Percentiles rank a stretch among this genome's conserved stretches.
Conservation (phyloP, 768 basidiomycete genomes). For the Hortiboletus flavorubellus region DNA sequence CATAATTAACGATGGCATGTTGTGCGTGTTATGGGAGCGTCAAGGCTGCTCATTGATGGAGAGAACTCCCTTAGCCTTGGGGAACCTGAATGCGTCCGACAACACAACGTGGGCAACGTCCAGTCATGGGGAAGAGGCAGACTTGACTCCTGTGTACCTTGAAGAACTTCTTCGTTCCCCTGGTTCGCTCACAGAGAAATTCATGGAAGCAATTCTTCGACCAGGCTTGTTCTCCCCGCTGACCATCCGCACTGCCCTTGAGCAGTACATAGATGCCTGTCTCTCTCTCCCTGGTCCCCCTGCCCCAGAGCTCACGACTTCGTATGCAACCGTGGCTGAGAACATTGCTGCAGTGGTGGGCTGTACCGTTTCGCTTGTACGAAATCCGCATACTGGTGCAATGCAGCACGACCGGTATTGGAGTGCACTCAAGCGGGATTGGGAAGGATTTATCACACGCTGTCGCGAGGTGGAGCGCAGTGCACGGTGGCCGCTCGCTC, state of each 20-base stretch:
- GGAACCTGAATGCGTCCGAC: conserved; percentile 29
- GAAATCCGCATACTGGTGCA: conserved; percentile 76
- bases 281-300: conserved; percentile 59
- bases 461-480: conserved; percentile 88
- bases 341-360: conserved; percentile 85
- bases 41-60: conserved; percentile 75
- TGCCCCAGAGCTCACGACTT: conserved; percentile 54
- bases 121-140: conserved; percentile 64
- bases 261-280: conserved; percentile 74
- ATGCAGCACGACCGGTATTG: conserved; percentile 76
- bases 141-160: conserved; percentile 81
- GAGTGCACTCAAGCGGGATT: conserved; percentile 84
- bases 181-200: conserved; percentile 73
- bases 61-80: conserved; percentile 45
- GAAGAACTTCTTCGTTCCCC: conserved; percentile 75
- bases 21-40: conserved; percentile 78
- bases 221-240: conserved; percentile 85
- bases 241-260: conserved; percentile 77
- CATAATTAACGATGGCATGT: conserved; percentile 45
- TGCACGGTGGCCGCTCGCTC: conserved; percentile 73
- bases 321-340: conserved; percentile 66
- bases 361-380: conserved; percentile 71
- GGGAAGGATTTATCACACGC: conserved; percentile 93
- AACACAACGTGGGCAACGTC: conserved; percentile 50
- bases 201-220: conserved; percentile 77